Conservation (phyloP, 2,329 filamentous ascomycete species). For the Exophiala lecanii-corni region DNA sequence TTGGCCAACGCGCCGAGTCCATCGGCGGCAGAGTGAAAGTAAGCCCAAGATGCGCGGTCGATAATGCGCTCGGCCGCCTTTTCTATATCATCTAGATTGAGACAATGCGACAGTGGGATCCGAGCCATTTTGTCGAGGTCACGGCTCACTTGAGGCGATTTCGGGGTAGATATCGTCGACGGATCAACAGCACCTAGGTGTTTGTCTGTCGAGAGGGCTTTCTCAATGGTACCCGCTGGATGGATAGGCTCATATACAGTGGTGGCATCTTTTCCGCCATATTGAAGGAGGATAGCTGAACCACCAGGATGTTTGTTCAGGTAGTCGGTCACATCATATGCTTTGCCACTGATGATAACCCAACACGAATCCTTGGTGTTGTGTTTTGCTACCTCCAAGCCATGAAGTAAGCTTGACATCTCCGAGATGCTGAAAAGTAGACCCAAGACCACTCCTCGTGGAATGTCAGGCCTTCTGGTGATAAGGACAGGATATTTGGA, state of each 20-base stretch:
- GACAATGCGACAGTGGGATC: conserved; percentile 13
- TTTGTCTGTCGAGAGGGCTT: conserved; percentile 40
- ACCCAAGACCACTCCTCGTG: no score
- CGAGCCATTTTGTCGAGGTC: conserved; percentile 7
- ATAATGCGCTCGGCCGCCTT: conserved; percentile 9
- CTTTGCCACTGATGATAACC: conserved; percentile 76
- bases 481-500: no score
- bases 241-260: conserved; percentile 22
- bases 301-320: conserved; percentile 84
- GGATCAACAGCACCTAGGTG: conserved; percentile 32
- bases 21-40: conserved; percentile 20
- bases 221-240: conserved; percentile 14
- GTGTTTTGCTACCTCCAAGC: conserved; percentile 69
- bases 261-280: conserved; percentile 67
- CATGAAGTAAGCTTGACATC: conserved; percentile 19
- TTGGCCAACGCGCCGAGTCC: conserved; percentile 21
- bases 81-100: conserved; percentile 17
- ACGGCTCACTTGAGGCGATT: conserved; percentile 34
- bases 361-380: conserved; percentile 75
- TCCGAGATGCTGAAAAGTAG: no score
- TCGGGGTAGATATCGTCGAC: conserved; percentile 43
- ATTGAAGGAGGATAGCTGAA: conserved; percentile 81
- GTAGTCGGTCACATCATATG: conserved; percentile 79
- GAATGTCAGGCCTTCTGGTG: no score
- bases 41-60: conserved; percentile 11